Percentiles rank a stretch among this genome's conserved stretches.
phyloP scores from a whole-genome alignment of 352 stramenopile species.

The Pythium periplocum region DNA sequence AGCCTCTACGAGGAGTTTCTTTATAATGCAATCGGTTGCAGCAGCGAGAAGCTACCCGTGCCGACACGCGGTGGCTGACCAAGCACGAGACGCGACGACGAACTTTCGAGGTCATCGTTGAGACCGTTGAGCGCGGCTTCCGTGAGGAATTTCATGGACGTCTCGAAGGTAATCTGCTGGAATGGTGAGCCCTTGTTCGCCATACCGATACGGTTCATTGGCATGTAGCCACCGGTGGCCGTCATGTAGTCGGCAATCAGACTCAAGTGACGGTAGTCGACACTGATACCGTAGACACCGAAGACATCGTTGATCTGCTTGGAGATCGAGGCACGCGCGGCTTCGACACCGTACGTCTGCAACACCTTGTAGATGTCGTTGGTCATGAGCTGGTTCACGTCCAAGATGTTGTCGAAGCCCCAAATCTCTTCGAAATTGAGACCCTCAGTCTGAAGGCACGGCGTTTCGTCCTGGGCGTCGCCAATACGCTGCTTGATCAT shows the following conservation, averaged over 20 bases:
- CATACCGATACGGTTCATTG: constrained; percentile 98
- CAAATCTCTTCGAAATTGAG: constrained; percentile 99
- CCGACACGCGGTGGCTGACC: constrained; percentile 92
- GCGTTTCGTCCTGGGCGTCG: constrained; percentile 72
- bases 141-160: constrained; percentile 98
- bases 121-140: constrained; percentile 90
- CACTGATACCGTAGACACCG: constrained; percentile 98
- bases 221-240: constrained; percentile 94
- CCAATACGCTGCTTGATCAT: constrained; percentile 85
- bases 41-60: constrained; percentile 95
- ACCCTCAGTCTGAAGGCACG: constrained; percentile 92
- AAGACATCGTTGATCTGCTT: constrained; percentile 99
- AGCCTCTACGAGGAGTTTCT: constrained; percentile 3
- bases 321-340: constrained; percentile 95
- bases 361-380: constrained; percentile 99
- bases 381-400: constrained; percentile 94
- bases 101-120: constrained; percentile 89
- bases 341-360: constrained; percentile 98
- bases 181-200: constrained; percentile 93
- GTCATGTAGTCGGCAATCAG: constrained; percentile 99
- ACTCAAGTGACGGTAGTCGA: constrained; percentile 97
- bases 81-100: constrained; percentile 94
- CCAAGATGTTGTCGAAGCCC: constrained; percentile 87
- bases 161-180: constrained; percentile 99
- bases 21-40: constrained; percentile 84